Percentiles rank a stretch among this genome's conserved stretches.
Conservation (phyloP, 257 asterid species). For the Ligustrum vulgare region DNA sequence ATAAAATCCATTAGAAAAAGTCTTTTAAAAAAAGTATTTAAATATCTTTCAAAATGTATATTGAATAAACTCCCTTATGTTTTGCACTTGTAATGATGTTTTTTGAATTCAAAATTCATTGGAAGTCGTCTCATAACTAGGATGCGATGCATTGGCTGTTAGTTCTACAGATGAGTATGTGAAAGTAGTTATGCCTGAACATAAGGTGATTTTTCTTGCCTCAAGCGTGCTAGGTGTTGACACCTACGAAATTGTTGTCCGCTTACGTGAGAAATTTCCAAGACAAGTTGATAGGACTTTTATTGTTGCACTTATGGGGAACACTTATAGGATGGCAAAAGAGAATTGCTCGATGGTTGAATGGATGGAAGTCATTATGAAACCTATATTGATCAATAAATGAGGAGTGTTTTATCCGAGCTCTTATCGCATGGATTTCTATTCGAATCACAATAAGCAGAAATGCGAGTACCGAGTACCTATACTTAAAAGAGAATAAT, state of each 20-base stretch:
- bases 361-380: slow-evolving; percentile 69
- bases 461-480: neutral
- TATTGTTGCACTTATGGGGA: slow-evolving; percentile 69
- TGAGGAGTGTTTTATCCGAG: slow-evolving; percentile 71
- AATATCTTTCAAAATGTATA: too few species aligned
- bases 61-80: too few species aligned
- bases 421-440: slow-evolving; percentile 65
- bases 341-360: slow-evolving; percentile 77
- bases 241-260: slow-evolving; percentile 54
- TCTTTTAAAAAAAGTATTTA: too few species aligned
- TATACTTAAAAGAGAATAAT: neutral
- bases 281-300: slow-evolving; percentile 58
- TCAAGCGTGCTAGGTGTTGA: slow-evolving; percentile 55
- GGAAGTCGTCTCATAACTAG: too few species aligned
- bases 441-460: slow-evolving; percentile 43
- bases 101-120: too few species aligned
- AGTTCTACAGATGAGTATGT: slow-evolving; percentile 76
- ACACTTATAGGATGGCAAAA: slow-evolving; percentile 54
- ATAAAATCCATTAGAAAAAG: too few species aligned
- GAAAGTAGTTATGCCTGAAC: slow-evolving; percentile 55
- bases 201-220: slow-evolving; percentile 73
- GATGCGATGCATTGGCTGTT: slow-evolving; percentile 76
- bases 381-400: slow-evolving; percentile 83
- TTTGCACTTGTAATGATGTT: too few species aligned
- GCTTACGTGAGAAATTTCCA: slow-evolving; percentile 64